phyloP scores from a whole-genome alignment of 2,329 filamentous ascomycete genomes.

The Scedosporium aurantiacum region DNA sequence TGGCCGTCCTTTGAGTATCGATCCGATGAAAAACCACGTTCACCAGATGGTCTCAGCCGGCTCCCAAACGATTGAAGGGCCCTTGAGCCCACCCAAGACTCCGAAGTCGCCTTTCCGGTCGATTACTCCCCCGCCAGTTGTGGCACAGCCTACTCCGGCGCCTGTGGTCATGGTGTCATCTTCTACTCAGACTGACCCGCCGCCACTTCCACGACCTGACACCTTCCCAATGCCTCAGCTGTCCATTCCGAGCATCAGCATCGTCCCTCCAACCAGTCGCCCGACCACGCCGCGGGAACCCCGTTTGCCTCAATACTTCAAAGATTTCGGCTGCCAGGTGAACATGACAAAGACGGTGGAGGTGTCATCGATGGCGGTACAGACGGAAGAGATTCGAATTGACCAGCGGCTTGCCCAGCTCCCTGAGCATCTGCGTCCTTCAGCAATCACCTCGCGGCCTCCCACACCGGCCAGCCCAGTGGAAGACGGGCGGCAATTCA shows the following conservation, averaged over 20 bases:
- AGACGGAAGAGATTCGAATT: conserved; percentile 85
- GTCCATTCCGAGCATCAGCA: conserved; percentile 73
- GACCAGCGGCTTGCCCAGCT: conserved; percentile 67
- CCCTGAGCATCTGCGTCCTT: conserved; percentile 69
- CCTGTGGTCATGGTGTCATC: conserved; percentile 35
- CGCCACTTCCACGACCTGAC: conserved; percentile 14
- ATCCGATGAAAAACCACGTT: conserved; percentile 23
- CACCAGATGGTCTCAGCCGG: conserved; percentile 52
- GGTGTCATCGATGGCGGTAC: conserved; percentile 37
- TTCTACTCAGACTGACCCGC: conserved; percentile 52
- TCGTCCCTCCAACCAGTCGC: conserved; percentile 76
- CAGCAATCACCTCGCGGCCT: conserved; percentile 55
- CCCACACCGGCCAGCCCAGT: conserved; percentile 36
- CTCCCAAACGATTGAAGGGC: conserved; percentile 52
- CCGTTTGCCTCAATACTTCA: conserved; percentile 68
- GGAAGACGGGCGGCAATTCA: conserved; percentile 32
- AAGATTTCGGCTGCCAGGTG: conserved; percentile 79
- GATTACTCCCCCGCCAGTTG: conserved; percentile 24
- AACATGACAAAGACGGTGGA: conserved; percentile 17
- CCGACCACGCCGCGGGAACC: conserved; percentile 69
- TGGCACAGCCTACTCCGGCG: conserved; percentile 15
- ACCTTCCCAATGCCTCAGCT: conserved; percentile 28
- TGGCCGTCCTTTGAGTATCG: conserved; percentile 37
- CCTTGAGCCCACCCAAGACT: conserved; percentile 54
- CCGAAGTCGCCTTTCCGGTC: conserved; percentile 40